A percentile compares a stretch with the other conserved stretches of the same genome.
These are phyloP conservation scores for Camptophora hylomeconis DNA, from an alignment of 2,329 filamentous ascomycete species.

Conservation along the genomic window DNA sequence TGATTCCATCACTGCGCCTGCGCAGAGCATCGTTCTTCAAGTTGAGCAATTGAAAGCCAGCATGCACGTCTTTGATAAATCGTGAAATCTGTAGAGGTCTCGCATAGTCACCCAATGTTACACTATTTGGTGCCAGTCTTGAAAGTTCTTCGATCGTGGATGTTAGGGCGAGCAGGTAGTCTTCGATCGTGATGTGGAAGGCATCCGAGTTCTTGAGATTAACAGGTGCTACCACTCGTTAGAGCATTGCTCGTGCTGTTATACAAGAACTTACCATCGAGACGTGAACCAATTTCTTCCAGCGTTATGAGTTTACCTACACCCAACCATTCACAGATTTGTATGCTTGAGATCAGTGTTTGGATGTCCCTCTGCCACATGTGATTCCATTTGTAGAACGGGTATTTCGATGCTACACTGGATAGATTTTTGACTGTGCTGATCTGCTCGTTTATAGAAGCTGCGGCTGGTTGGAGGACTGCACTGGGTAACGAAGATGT, in stretches of 20 bases:
- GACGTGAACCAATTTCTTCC: conserved; percentile 68
- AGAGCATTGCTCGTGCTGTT: background rate
- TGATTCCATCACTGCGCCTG: conserved; percentile 80
- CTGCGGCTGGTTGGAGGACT: conserved; percentile 57
- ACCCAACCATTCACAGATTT: conserved; percentile 40
- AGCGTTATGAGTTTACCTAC: conserved; percentile 65
- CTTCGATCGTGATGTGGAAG: conserved; percentile 94
- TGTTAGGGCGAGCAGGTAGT: conserved; percentile 84
- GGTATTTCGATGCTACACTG: conserved; percentile 64
- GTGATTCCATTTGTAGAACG: conserved; percentile 96
- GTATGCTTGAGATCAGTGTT: conserved; percentile 69
- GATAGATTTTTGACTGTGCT: conserved; percentile 58
- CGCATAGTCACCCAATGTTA: conserved; percentile 78
- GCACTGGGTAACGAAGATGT: conserved; percentile 48
- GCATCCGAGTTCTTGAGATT: conserved; percentile 71
- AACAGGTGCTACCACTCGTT: conserved; percentile 53
- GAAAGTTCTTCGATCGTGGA: conserved; percentile 78
- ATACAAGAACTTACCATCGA: conserved; percentile 47
- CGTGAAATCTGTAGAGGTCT: conserved; percentile 76
- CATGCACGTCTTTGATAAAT: conserved; percentile 91
- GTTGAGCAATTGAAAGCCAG: conserved; percentile 93
- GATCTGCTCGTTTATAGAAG: conserved; percentile 58
- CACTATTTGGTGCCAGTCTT: conserved; percentile 75
- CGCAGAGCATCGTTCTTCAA: conserved; percentile 89
- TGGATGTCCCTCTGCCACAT: conserved; percentile 79